Conservation (phyloP, 768 basidiomycete genomes). For the Podaxis rugospora region DNA sequence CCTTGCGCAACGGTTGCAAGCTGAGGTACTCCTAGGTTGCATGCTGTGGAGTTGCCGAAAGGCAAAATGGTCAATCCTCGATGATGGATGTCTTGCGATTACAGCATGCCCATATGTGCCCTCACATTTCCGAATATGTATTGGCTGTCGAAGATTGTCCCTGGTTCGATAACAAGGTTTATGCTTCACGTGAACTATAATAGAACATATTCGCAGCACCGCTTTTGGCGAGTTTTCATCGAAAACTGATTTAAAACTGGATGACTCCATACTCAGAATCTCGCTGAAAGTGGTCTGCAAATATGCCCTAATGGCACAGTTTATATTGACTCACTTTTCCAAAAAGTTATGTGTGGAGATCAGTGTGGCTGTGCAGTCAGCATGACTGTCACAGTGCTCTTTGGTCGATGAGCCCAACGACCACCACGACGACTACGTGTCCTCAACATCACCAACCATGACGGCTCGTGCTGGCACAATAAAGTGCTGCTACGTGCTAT, state of each 20-base stretch:
- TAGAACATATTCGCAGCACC: too few species aligned
- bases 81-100: too few species aligned
- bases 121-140: too few species aligned
- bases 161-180: not conserved
- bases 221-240: too few species aligned
- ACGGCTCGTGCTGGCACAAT: slow-evolving; percentile 1
- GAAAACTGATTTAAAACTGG: too few species aligned
- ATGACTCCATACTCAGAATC: too few species aligned
- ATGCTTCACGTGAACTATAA: not conserved
- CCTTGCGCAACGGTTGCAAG: too few species aligned
- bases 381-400: slow-evolving; percentile 4
- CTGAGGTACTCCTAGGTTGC: too few species aligned
- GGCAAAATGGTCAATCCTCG: too few species aligned
- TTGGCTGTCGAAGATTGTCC: not conserved
- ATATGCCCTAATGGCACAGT: not conserved
- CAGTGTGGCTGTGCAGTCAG: slow-evolving; percentile 11
- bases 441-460: not conserved
- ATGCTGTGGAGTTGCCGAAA: too few species aligned
- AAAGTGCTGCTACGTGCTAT: slow-evolving; percentile 1
- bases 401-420: slow-evolving; percentile 3
- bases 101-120: too few species aligned
- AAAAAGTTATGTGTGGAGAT: not conserved
- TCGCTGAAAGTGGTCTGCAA: too few species aligned
- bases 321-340: not conserved
- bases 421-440: slow-evolving; percentile 12